Percentiles rank a stretch among this genome's conserved stretches.
Conservation (phyloP, 129 eudicot genomes). For the Centrapalus pauciflorus region DNA sequence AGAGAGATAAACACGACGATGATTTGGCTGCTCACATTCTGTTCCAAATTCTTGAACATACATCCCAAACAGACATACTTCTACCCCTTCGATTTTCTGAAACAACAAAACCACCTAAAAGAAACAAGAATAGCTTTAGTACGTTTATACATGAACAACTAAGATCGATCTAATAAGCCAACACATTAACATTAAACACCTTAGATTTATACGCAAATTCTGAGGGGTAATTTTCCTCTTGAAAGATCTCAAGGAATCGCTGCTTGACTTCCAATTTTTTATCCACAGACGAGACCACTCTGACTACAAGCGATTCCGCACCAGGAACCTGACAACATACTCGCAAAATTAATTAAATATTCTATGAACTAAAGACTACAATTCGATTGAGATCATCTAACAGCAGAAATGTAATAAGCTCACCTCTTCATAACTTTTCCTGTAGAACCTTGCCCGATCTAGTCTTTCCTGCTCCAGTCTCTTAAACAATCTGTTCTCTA, state of each 20-base stretch:
- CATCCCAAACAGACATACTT: slow-evolving; percentile 99
- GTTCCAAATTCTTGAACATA: slow-evolving; percentile 98
- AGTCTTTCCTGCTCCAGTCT: slow-evolving; percentile 70
- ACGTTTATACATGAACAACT: not conserved
- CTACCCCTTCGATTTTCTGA: slow-evolving; percentile 98
- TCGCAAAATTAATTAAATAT: not conserved
- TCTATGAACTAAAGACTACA: not conserved
- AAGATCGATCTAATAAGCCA: not conserved
- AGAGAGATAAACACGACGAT: slow-evolving; percentile 94
- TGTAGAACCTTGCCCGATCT: slow-evolving; percentile 70
- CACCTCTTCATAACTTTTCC: slow-evolving; percentile 90
- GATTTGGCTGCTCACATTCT: slow-evolving; percentile 90
- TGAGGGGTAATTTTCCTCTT: slow-evolving; percentile 78
- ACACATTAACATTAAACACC: slow-evolving; percentile 34
- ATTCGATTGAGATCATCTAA: not conserved
- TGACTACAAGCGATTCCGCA: slow-evolving; percentile 86
- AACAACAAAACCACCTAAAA: slow-evolving; percentile 80
- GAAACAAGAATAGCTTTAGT: slow-evolving; percentile 14
- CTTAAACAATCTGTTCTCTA: slow-evolving; percentile 64
- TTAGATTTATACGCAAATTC: slow-evolving; percentile 93
- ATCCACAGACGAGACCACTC: slow-evolving; percentile 97
- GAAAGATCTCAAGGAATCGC: slow-evolving; percentile 82
- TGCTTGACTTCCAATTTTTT: slow-evolving; percentile 91
- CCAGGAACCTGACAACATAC: slow-evolving; percentile 73
- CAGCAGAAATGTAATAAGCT: not conserved